Evolutionary conservation across 1,284 basidiomycete species (phyloP).

Genomic region (Heterobasidion irregulare): DNA sequence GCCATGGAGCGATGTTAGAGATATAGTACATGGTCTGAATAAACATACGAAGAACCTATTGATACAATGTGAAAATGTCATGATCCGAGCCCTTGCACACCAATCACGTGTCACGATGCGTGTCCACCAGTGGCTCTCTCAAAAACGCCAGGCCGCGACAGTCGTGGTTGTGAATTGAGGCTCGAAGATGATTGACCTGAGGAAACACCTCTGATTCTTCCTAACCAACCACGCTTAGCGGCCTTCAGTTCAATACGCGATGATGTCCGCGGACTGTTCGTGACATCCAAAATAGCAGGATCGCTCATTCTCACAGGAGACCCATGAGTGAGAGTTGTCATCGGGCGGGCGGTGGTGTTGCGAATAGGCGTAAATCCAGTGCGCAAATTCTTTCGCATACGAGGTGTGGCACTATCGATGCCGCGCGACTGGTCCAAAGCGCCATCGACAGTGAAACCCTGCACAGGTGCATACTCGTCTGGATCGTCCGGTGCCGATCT

Average conservation of each 20-base stretch:
- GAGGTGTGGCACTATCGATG: conserved; percentile 46
- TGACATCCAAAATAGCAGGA: conserved; percentile 49
- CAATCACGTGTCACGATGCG: not conserved
- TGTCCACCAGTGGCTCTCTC: conserved; percentile 1
- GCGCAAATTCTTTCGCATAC: conserved; percentile 45
- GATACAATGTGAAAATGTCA: not conserved
- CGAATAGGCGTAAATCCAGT: conserved; percentile 67
- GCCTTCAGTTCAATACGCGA: conserved; percentile 23
- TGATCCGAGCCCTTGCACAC: not conserved
- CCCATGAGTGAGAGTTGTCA: conserved; percentile 18
- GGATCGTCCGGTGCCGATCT: conserved; percentile 68
- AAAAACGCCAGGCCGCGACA: conserved; percentile 7
- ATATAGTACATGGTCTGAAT: not conserved
- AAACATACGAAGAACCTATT: not conserved
- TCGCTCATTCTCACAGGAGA: conserved; percentile 16
- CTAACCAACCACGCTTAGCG: conserved; percentile 51
- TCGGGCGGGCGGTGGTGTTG: conserved; percentile 31
- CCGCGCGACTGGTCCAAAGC: conserved; percentile 22
- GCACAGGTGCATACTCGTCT: conserved; percentile 48
- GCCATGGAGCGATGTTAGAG: not conserved
- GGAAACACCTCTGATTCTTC: conserved; percentile 43
- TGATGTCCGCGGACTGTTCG: conserved; percentile 43
- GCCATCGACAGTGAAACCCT: conserved; percentile 51
- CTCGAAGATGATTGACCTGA: conserved; percentile 2
- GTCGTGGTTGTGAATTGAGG: not conserved